Evolutionary conservation across 2,329 filamentous ascomycete species (phyloP), one percentile per base, ranked within the genome.

Genomic region (Aureobasidium sp.): DNA sequence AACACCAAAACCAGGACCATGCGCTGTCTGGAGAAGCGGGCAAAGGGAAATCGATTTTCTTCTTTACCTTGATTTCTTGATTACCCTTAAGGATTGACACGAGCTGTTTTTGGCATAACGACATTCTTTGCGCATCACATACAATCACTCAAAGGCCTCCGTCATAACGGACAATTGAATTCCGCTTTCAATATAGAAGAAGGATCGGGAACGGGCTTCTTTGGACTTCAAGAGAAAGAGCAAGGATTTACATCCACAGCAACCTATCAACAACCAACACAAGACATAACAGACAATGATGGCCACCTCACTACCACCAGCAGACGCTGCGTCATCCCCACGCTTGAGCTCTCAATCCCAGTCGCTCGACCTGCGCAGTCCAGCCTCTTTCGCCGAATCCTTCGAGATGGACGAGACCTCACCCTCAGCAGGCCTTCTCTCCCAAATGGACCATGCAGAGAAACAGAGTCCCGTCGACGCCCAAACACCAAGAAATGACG

Each of bases 381-480:
- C 50, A 32, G 50, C 50, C 16, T 54, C 50, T 2, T 54, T 54
- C 9, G 36, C 57, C 25, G 57, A 50, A 34, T 50, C 45, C 27
- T 59, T 59, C 13, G 57, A 59, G 27, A 41, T 59, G 57, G 57
- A 50, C 21, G 44, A 49, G 1, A 32, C 57, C 32, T 32, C 36
- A 27, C 57, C 57, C 11, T 42, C 15, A 16, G 10, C 47, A 3
- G 57, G 57, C n/a, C 57, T 59, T 11, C 27, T 59, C 15, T 59
- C 57, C 15, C 44, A 59, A 49, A 49, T 42, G 25, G 57, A 59
- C 16, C 27, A 59, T 16, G 39, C 27, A 9, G 53, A 57, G 10
- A 57, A 57, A 27, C 53, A 57, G 27, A 45, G 7, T 10, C 5
- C 30, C 5, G 37, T 39, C 7, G 41, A 37, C 7, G n/a, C 53